Conservation (phyloP, 192 early-diverging fungal species). For the Mortierella hygrophila region DNA sequence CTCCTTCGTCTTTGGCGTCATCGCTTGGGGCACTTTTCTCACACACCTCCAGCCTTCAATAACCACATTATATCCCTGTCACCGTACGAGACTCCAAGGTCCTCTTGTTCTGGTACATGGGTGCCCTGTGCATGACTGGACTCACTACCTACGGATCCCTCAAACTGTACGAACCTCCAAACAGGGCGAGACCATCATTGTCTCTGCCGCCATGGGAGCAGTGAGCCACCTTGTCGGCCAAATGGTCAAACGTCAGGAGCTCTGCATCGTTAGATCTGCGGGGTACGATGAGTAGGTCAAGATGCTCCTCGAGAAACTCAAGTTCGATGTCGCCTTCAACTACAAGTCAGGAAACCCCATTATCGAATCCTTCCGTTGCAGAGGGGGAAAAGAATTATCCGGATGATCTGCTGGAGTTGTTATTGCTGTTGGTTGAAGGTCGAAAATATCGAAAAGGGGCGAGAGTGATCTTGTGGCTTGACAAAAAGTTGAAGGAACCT, state of each 20-base stretch:
- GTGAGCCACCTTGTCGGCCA: constrained; percentile 83
- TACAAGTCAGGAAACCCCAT: constrained; percentile 85
- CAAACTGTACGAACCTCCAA: constrained; percentile 75
- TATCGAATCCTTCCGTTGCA: constrained; percentile 64
- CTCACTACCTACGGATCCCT: constrained; percentile 57
- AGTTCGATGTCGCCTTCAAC: constrained; percentile 91
- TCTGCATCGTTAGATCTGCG: constrained; percentile 83
- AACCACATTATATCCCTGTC: constrained; percentile 46
- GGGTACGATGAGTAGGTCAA: constrained; percentile 86
- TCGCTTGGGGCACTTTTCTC: constrained; percentile 67
- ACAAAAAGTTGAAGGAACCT: too few species aligned
- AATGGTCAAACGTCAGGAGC: constrained; percentile 79
- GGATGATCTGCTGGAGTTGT: too few species aligned
- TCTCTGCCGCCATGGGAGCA: constrained; percentile 86
- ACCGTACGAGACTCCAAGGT: constrained; percentile 56
- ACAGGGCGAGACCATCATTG: constrained; percentile 85
- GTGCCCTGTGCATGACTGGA: constrained; percentile 84
- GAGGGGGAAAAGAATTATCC: too few species aligned
- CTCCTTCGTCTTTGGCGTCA: constrained; percentile 67
- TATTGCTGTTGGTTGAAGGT: too few species aligned
- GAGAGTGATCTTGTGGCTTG: too few species aligned
- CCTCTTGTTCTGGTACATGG: constrained; percentile 70
- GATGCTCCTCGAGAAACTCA: constrained; percentile 71
- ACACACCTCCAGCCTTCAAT: constrained; percentile 45
- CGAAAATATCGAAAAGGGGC: too few species aligned